Percentiles rank a stretch among this genome's conserved stretches.
These are phyloP conservation scores for Daldinia childiae DNA, from an alignment of 495 filamentous ascomycete species.

Conservation along the genomic window DNA sequence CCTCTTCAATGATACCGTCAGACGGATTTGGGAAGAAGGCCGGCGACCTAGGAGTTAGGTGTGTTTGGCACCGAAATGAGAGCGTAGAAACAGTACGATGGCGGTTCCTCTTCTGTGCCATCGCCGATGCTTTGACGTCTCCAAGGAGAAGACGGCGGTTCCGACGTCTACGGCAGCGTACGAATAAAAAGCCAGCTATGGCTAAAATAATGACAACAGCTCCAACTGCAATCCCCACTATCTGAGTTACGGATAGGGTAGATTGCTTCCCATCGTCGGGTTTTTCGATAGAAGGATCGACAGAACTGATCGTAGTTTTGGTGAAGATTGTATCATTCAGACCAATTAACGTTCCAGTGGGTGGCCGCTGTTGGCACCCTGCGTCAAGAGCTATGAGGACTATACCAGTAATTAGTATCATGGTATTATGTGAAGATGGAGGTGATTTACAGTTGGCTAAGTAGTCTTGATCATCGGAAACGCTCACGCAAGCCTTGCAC, in stretches of 20 bases:
- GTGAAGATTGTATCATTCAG: constrained; percentile 61
- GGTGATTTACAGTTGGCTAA: constrained; percentile 52
- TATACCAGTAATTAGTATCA: constrained; percentile 38
- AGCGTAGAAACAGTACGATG: constrained; percentile 52
- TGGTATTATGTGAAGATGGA: neutral
- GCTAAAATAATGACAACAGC: constrained; percentile 46
- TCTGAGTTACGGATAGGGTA: constrained; percentile 43
- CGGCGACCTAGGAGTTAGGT: constrained; percentile 51
- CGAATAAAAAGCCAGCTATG: constrained; percentile 45
- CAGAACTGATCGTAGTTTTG: constrained; percentile 50
- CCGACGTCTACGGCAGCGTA: constrained; percentile 52
- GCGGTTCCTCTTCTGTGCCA: constrained; percentile 33
- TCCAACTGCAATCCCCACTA: constrained; percentile 51
- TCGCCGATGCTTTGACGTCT: constrained; percentile 33
- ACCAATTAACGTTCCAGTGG: constrained; percentile 51
- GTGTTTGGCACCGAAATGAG: constrained; percentile 61
- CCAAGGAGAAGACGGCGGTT: constrained; percentile 49
- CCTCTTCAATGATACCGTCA: constrained; percentile 37
- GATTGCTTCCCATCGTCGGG: constrained; percentile 23
- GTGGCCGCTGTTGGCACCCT: constrained; percentile 60
- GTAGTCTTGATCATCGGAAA: constrained; percentile 49
- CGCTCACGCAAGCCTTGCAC: constrained; percentile 54
- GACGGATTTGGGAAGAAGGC: constrained; percentile 48
- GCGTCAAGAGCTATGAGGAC: constrained; percentile 58
- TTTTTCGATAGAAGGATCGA: constrained; percentile 46